These are phyloP conservation scores for Eimeria necatrix DNA, from an alignment of 169 alveolate genomes.

Conservation along the genomic window DNA sequence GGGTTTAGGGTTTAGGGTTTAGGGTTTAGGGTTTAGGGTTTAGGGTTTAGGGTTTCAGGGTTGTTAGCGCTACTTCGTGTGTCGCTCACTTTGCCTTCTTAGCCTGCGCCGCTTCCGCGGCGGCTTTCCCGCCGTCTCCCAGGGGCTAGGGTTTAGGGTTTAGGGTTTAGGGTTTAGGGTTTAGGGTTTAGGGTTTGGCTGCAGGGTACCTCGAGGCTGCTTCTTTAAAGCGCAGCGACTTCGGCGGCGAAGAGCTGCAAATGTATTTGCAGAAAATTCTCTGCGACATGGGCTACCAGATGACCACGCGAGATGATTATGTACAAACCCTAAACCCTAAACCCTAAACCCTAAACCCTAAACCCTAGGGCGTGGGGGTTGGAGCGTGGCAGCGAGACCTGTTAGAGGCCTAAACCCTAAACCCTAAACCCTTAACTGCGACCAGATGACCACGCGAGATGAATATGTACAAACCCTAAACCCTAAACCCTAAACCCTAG, in stretches of 20 bases:
- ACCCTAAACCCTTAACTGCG: no score
- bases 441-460: no score
- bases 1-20: constrained; percentile 10
- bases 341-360: not conserved
- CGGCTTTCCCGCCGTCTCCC: not conserved
- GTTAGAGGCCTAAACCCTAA: no score
- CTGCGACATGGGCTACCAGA: constrained; percentile 85
- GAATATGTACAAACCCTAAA: no score
- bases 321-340: constrained; percentile 28
- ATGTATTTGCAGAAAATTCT: constrained; percentile 85
- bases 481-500: not conserved
- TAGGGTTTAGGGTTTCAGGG: not conserved
- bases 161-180: constrained; percentile 39
- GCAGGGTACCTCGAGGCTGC: constrained; percentile 73
- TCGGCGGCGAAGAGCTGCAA: constrained; percentile 88
- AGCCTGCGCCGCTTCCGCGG: not conserved
- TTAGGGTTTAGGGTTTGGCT: not conserved
- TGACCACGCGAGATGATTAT: constrained; percentile 86
- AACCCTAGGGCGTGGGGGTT: no score
- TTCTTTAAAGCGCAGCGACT: constrained; percentile 82
- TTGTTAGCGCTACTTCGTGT: not conserved
- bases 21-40: not conserved
- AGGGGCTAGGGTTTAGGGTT: constrained; percentile 23
- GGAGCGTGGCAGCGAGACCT: no score
- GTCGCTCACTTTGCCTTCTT: not conserved